Conservation (phyloP, 2,329 filamentous ascomycete species). For the Botrytis aclada region DNA sequence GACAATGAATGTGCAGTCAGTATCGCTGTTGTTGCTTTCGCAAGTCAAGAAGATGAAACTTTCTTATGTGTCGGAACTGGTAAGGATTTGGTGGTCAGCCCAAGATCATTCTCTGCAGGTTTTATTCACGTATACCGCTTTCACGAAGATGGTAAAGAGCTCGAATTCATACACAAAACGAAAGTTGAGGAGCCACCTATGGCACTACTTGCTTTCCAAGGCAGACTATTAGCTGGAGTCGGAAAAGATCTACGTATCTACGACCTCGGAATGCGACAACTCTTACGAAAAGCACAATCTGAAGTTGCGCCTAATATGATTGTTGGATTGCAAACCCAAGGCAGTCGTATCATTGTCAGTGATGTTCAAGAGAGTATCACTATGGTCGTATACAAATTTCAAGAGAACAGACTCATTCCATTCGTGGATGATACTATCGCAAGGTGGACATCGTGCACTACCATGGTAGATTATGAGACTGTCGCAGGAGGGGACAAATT, state of each 20-base stretch:
- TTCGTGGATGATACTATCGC: slow-evolving; percentile 89
- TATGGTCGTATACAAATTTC: slow-evolving; percentile 89
- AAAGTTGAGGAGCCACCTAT: slow-evolving; percentile 85
- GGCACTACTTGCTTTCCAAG: slow-evolving; percentile 91
- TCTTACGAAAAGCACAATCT: slow-evolving; percentile 87
- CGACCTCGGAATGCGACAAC: slow-evolving; percentile 86
- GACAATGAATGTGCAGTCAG: slow-evolving; percentile 92
- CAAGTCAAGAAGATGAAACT: slow-evolving; percentile 81
- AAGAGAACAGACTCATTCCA: slow-evolving; percentile 86
- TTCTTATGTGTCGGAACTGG: slow-evolving; percentile 95
- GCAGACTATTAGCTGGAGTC: slow-evolving; percentile 80
- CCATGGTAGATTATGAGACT: slow-evolving; percentile 98
- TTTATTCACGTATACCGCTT: slow-evolving; percentile 93
- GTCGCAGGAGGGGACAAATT: slow-evolving; percentile 96
- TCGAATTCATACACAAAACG: slow-evolving; percentile 96
- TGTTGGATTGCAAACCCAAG: slow-evolving; percentile 83
- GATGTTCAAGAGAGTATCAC: slow-evolving; percentile 91
- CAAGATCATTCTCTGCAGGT: slow-evolving; percentile 71
- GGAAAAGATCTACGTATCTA: slow-evolving; percentile 82
- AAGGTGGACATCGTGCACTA: slow-evolving; percentile 84
- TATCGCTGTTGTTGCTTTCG: slow-evolving; percentile 78
- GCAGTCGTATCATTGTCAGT: slow-evolving; percentile 84
- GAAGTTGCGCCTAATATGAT: slow-evolving; percentile 80
- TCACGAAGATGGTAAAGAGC: slow-evolving; percentile 76
- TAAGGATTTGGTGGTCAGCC: slow-evolving; percentile 80